These are phyloP conservation scores for Cubamyces sp. DNA, from an alignment of 768 basidiomycete genomes.

Conservation along the genomic window DNA sequence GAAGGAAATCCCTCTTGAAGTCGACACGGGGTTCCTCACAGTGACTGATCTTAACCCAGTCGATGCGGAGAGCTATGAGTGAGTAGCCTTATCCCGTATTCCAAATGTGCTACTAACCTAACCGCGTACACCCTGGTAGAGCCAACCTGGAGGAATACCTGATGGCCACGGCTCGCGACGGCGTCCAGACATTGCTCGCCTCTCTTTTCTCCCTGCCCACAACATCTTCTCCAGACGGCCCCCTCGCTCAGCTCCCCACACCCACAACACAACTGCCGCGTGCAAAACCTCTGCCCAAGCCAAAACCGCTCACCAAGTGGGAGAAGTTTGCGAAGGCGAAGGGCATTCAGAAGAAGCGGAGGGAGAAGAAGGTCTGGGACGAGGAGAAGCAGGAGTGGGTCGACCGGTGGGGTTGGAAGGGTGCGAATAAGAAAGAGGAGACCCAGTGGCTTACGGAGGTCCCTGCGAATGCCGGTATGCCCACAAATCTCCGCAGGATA, in stretches of 20 bases:
- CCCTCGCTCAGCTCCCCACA: conserved; percentile 78
- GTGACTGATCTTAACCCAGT: conserved; percentile 89
- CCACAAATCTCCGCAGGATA: background rate
- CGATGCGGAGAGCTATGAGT: conserved; percentile 86
- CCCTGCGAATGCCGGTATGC: conserved; percentile 76
- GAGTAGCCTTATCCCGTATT: conserved; percentile 31
- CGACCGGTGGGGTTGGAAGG: conserved; percentile 84
- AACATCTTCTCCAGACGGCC: conserved; percentile 74
- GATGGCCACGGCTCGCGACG: conserved; percentile 75
- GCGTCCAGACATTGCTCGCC: conserved; percentile 79
- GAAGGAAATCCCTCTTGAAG: conserved; percentile 77
- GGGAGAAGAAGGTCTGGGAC: conserved; percentile 88
- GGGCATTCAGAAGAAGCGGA: conserved; percentile 82
- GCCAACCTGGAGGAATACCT: conserved; percentile 82
- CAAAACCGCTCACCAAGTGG: conserved; percentile 95
- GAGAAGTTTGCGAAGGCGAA: conserved; percentile 93
- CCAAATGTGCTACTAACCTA: background rate
- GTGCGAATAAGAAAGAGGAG: conserved; percentile 88
- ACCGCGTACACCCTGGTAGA: conserved; percentile 41
- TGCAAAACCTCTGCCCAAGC: conserved; percentile 90
- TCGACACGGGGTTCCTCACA: conserved; percentile 82
- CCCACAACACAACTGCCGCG: conserved; percentile 82
- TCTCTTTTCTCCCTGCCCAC: conserved; percentile 85
- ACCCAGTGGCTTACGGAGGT: conserved; percentile 93
- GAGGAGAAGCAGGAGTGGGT: conserved; percentile 95